These are phyloP conservation scores for Kazachstania psychrophila DNA, from an alignment of 805 yeast species.

Conservation along the genomic window DNA sequence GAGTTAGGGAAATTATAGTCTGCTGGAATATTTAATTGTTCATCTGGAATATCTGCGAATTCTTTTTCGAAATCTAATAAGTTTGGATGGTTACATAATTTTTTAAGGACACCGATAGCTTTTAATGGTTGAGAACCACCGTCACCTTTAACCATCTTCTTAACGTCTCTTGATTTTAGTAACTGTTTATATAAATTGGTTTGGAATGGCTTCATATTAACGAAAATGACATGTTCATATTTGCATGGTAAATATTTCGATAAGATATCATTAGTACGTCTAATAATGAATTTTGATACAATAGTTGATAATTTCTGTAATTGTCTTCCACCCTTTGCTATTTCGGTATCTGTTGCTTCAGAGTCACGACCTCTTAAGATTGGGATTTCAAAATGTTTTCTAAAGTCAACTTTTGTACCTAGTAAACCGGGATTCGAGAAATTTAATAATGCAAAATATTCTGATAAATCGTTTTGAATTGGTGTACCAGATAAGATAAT, in stretches of 20 bases:
- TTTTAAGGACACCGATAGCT: conserved; percentile 81
- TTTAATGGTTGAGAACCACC: conserved; percentile 59
- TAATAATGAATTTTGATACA: conserved; percentile 82
- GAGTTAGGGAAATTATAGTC: conserved; percentile 40
- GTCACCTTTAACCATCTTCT: conserved; percentile 35
- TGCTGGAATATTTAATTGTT: conserved; percentile 51
- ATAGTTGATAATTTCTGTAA: conserved; percentile 59
- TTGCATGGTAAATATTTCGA: conserved; percentile 92
- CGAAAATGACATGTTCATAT: conserved; percentile 94
- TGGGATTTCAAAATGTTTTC: conserved; percentile 72
- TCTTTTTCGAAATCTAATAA: conserved; percentile 68
- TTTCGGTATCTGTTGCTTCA: conserved; percentile 72
- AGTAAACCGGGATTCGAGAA: conserved; percentile 92
- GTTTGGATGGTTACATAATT: conserved; percentile 91
- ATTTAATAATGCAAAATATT: conserved; percentile 79
- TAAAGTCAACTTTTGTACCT: conserved; percentile 76
- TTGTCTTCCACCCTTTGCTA: conserved; percentile 57
- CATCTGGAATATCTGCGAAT: conserved; percentile 51
- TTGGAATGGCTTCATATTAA: conserved; percentile 74
- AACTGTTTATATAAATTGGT: conserved; percentile 58
- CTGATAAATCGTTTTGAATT: conserved; percentile 89
- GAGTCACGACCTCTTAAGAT: conserved; percentile 86
- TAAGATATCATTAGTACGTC: conserved; percentile 90
- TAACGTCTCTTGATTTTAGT: conserved; percentile 70
- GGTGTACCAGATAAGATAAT: conserved; percentile 96